Conservation (phyloP, 2,329 filamentous ascomycete genomes). For the Colletotrichum salicis region DNA sequence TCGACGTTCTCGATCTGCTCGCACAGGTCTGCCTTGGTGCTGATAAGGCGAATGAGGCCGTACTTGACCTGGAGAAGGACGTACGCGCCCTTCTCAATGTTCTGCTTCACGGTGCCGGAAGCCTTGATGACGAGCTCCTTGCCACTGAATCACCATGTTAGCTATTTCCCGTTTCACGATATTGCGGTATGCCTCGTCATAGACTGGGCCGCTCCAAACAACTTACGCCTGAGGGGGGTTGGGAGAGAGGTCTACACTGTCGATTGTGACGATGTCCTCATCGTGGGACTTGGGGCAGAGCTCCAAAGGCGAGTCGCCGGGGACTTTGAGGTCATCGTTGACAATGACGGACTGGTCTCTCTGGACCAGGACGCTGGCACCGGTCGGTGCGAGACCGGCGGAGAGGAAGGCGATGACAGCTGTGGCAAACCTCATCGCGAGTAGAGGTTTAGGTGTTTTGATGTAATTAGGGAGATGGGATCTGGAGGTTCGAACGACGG, state of each 20-base stretch:
- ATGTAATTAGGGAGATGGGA: neutral
- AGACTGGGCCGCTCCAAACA: neutral
- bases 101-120: slow-evolving; percentile 76
- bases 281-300: slow-evolving; percentile 77
- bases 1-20: slow-evolving; percentile 90
- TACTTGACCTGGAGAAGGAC: slow-evolving; percentile 91
- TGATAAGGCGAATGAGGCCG: slow-evolving; percentile 89
- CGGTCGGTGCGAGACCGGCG: slow-evolving; percentile 57
- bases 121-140: slow-evolving; percentile 81
- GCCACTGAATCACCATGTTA: slow-evolving; percentile 66
- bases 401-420: slow-evolving; percentile 58
- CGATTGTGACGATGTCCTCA: slow-evolving; percentile 78
- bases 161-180: slow-evolving; percentile 29
- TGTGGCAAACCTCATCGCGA: slow-evolving; percentile 54
- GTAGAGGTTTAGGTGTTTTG: slow-evolving; percentile 1
- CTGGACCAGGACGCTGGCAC: slow-evolving; percentile 58
- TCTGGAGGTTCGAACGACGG: neutral
- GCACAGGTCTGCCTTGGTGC: slow-evolving; percentile 84
- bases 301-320: slow-evolving; percentile 85
- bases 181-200: neutral
- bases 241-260: slow-evolving; percentile 81
- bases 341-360: slow-evolving; percentile 60
- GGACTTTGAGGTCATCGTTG: slow-evolving; percentile 71
- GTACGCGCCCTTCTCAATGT: slow-evolving; percentile 81
- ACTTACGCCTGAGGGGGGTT: slow-evolving; percentile 90